Base-by-base conservation (phyloP, 305 asterid genomes). In the Rubia balearica region DNA sequence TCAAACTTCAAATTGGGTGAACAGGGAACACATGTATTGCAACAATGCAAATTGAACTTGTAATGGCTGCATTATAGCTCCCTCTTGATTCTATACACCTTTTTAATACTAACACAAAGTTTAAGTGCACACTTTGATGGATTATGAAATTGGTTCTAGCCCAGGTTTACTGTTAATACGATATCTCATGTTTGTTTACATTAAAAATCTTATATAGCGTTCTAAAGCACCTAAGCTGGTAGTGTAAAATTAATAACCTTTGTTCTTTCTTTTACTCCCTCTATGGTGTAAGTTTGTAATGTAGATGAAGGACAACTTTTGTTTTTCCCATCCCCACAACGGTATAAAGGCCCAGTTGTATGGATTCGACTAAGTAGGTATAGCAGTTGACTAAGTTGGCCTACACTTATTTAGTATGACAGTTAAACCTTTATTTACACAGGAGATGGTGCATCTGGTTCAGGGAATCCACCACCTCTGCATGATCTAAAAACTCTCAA, bases 401-500 rank as follows among this genome's bases (percentile, higher is more conserved):
- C 17, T 46, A 11, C 33, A 16, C 64, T 69, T 42, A 27, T 19
- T 66, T 42, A 56, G 42, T 41, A 27, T 17, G 62, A 67, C 45
- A 11, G 14, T 33, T 41, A n/a, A 27, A 41, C 55, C 49, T 49
- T 73, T 71, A 66, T 38, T 74, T 49, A 14, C 70, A 75, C 88
- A 88, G 92, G 81, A 65, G 72, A 74, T 68, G 70, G 73, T 55
- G 68, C 67, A 66, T 66, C 85, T 71, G 68, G 41, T 48, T 55
- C 83, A 30, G 85, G 77, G 74, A 71, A 67, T 75, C 64, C 74
- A 55, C 75, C 87, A 61, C 71, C 73, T 48, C 38, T 36, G 70
- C 89, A 86, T 65, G 74, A 83, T 56, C 66, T 74, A 48, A 84
- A 82, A 76, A 78, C 75, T 48, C 76, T 85, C 76, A 97, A 92